Conservation (phyloP, 257 asterid species). For the Solanum habrochaites region DNA sequence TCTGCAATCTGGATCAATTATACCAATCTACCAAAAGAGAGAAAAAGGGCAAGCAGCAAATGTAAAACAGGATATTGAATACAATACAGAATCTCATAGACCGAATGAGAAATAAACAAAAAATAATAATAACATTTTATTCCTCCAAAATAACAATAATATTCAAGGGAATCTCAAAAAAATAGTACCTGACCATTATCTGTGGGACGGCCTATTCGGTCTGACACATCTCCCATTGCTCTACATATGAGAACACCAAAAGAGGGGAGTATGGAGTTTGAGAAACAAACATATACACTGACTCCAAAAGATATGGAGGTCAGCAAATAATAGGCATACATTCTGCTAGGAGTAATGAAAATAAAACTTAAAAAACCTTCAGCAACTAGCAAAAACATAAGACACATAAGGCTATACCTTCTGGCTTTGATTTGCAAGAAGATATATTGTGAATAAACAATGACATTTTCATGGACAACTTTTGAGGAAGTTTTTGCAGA, state of each 20-base stretch:
- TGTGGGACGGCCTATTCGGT: slow-evolving; percentile 86
- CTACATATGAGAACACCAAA: slow-evolving; percentile 20
- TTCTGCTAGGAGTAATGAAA: background rate
- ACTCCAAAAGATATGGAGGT: background rate
- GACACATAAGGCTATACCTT: background rate
- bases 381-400: background rate
- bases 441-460: background rate
- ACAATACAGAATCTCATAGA: background rate
- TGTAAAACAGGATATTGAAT: background rate
- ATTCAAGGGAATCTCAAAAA: background rate
- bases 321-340: background rate
- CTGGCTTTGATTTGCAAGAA: background rate
- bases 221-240: slow-evolving; percentile 96
- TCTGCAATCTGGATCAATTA: slow-evolving; percentile 87
- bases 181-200: slow-evolving; percentile 84
- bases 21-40: slow-evolving; percentile 52
- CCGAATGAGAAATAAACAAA: background rate
- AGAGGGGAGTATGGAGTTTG: background rate
- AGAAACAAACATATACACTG: background rate
- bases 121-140: background rate
- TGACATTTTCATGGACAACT: background rate
- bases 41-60: background rate
- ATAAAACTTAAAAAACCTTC: background rate
- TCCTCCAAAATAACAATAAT: background rate
- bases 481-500: background rate